Conservation (phyloP, 2,329 filamentous ascomycete species). For the Diaporthe caulivora region DNA sequence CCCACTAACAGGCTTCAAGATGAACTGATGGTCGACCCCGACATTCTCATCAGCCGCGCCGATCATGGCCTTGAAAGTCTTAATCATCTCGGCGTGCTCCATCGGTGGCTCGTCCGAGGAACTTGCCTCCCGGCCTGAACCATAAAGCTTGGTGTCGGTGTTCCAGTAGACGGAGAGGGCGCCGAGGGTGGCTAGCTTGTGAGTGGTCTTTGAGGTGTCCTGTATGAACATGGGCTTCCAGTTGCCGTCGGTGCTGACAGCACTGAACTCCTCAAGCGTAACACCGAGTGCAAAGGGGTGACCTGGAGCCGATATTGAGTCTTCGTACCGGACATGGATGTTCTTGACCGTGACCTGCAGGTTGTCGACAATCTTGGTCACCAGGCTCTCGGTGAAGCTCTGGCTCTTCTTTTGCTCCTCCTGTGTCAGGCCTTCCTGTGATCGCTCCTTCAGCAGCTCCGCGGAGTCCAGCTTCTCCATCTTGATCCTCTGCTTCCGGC, state of each 20-base stretch:
- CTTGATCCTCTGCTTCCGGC: constrained; percentile 89
- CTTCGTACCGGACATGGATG: constrained; percentile 97
- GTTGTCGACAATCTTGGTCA: constrained; percentile 98
- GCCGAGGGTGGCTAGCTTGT: constrained; percentile 93
- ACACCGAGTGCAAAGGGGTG: constrained; percentile 95
- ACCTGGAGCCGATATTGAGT: constrained; percentile 93
- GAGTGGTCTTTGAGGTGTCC: constrained; percentile 82
- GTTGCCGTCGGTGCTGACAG: constrained; percentile 92
- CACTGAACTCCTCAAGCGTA: constrained; percentile 96
- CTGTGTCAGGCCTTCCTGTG: constrained; percentile 90
- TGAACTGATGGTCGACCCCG: constrained; percentile 81
- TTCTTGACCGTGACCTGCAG: constrained; percentile 98
- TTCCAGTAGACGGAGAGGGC: constrained; percentile 98
- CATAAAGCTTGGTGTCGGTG: constrained; percentile 88
- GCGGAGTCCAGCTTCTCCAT: constrained; percentile 99
- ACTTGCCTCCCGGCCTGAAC: constrained; percentile 81
- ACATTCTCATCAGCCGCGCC: constrained; percentile 61
- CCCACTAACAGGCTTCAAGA: constrained; percentile 94
- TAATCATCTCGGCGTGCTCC: constrained; percentile 81
- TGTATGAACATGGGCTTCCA: constrained; percentile 98
- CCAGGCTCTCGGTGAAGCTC: constrained; percentile 94
- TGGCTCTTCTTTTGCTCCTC: constrained; percentile 98
- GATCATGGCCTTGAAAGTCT: constrained; percentile 83
- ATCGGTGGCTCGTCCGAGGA: constrained; percentile 70
- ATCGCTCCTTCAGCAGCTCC: constrained; percentile 92